Conservation (phyloP, 169 alveolate species). For the Plasmodium ovale region DNA sequence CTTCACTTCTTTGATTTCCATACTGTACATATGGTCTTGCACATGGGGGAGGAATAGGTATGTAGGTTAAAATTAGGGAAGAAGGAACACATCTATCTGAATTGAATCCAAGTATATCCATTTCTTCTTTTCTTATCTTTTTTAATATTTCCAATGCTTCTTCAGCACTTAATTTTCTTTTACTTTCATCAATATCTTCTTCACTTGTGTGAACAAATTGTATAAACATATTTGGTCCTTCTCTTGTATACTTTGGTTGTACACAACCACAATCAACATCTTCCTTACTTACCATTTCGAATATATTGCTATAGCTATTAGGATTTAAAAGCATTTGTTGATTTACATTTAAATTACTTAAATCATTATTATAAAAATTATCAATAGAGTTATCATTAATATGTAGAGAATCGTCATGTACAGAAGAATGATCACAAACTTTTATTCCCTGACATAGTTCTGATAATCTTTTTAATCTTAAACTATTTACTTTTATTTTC, state of each 20-base stretch:
- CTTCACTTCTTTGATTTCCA: slow-evolving; percentile 96
- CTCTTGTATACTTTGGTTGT: slow-evolving; percentile 91
- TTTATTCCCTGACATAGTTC: slow-evolving; percentile 79
- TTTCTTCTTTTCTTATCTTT: slow-evolving; percentile 92
- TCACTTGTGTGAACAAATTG: slow-evolving; percentile 88
- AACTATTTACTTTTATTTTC: slow-evolving; percentile 78
- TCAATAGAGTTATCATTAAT: slow-evolving; percentile 71
- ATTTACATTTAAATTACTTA: slow-evolving; percentile 56
- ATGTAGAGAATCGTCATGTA: slow-evolving; percentile 81
- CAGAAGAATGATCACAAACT: slow-evolving; percentile 83
- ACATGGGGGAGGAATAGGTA: slow-evolving; percentile 99
- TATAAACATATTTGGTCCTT: slow-evolving; percentile 91
- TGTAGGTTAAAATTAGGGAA: slow-evolving; percentile 95
- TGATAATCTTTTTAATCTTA: slow-evolving; percentile 77
- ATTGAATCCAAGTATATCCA: slow-evolving; percentile 94
- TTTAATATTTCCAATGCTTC: slow-evolving; percentile 92
- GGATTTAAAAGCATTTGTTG: slow-evolving; percentile 70
- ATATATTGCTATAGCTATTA: slow-evolving; percentile 48
- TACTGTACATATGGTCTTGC: slow-evolving; percentile 98
- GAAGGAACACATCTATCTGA: slow-evolving; percentile 95
- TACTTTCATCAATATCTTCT: slow-evolving; percentile 85
- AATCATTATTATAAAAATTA: slow-evolving; percentile 60
- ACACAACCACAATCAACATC: slow-evolving; percentile 90
- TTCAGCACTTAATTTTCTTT: slow-evolving; percentile 89
- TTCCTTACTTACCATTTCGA: slow-evolving; percentile 78